Conservation (phyloP, 768 basidiomycete genomes). For the Xerocomellus dryophilus region DNA sequence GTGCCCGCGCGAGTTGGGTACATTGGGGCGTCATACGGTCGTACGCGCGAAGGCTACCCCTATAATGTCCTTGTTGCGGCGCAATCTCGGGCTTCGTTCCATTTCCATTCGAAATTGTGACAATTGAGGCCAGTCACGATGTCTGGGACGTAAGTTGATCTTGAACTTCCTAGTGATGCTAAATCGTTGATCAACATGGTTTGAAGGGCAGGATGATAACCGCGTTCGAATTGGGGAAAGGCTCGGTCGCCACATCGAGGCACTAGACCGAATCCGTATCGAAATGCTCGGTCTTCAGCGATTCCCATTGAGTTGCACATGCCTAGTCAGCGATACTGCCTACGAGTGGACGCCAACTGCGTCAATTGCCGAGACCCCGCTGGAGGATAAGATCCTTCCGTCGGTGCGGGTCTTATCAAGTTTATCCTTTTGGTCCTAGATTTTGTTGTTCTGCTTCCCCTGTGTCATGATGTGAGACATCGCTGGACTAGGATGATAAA, state of each 20-base stretch:
- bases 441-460: background rate
- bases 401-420: constrained; percentile 1
- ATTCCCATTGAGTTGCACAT: background rate
- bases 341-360: background rate
- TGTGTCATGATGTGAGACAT: background rate
- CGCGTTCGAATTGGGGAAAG: background rate
- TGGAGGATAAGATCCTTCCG: constrained; percentile 20
- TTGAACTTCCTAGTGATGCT: background rate
- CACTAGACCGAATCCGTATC: background rate
- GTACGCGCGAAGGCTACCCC: background rate
- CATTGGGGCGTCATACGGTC: background rate
- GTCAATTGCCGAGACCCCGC: background rate
- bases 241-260: background rate
- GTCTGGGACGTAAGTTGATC: background rate
- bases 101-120: background rate
- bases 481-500: background rate
- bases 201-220: background rate
- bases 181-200: background rate
- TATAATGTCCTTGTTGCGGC: background rate
- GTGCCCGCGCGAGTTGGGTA: background rate
- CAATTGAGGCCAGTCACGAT: background rate
- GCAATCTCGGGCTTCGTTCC: background rate
- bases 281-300: background rate
- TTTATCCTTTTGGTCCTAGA: background rate
- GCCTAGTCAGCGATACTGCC: background rate